These are phyloP conservation scores for Castanea crenata DNA, from an alignment of 306 rosid species.

Conservation along the genomic window DNA sequence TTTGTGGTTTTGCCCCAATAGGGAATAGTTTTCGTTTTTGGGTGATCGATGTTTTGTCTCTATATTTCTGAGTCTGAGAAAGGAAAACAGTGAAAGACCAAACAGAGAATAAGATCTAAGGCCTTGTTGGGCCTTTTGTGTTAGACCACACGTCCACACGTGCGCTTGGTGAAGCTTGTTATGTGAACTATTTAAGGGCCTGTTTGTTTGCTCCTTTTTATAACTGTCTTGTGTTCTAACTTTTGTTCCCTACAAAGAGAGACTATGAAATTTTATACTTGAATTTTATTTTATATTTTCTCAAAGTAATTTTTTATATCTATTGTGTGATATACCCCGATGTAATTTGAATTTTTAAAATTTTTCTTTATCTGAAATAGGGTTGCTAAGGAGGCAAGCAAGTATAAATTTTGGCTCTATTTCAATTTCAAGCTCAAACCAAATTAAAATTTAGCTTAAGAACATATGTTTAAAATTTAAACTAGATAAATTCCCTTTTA, in stretches of 20 bases:
- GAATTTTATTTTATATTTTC: not conserved
- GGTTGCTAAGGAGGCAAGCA: too few species aligned
- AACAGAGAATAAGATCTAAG: conserved; percentile 24
- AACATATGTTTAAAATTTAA: not conserved
- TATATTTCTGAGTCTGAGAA: not conserved
- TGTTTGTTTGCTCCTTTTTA: not conserved
- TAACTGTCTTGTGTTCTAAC: too few species aligned
- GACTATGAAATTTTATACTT: not conserved
- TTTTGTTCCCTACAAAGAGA: too few species aligned
- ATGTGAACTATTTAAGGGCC: not conserved
- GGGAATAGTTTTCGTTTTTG: not conserved
- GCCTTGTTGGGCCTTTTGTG: not conserved
- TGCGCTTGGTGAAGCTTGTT: conserved; percentile 5
- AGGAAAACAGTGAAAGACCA: not conserved
- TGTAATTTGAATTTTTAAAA: not conserved
- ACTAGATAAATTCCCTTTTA: too few species aligned
- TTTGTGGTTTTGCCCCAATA: conserved; percentile 3
- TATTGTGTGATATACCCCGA: not conserved
- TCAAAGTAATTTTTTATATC: not conserved
- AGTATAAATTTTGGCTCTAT: too few species aligned
- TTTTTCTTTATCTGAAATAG: too few species aligned
- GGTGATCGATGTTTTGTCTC: not conserved
- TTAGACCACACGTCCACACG: conserved; percentile 23
- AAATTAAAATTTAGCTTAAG: not conserved
- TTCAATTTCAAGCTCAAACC: not conserved